Evolutionary conservation across 2,329 filamentous ascomycete genomes (phyloP).

Genomic region (Exophiala alcalophila): DNA sequence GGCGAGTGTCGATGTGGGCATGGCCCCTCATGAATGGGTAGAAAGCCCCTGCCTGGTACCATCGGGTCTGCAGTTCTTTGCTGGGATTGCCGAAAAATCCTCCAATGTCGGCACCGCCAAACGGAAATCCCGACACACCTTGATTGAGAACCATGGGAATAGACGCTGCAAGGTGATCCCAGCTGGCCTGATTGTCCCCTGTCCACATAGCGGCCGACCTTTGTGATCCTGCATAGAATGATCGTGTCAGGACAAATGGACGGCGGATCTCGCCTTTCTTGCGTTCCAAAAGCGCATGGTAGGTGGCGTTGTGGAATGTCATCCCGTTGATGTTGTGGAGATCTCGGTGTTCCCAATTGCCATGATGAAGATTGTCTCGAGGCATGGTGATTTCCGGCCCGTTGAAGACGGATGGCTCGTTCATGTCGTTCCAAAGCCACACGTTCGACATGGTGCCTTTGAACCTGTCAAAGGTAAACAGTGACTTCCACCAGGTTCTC

Average conservation of each 20-base stretch:
- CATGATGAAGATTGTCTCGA: conserved; percentile 92
- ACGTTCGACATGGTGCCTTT: conserved; percentile 81
- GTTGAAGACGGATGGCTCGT: conserved; percentile 98
- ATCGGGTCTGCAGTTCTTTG: conserved; percentile 84
- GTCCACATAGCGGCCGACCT: conserved; percentile 96
- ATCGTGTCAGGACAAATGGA: conserved; percentile 88
- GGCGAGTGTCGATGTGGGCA: conserved; percentile 92
- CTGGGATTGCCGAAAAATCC: conserved; percentile 98
- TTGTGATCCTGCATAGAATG: conserved; percentile 89
- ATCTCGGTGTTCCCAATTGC: conserved; percentile 93
- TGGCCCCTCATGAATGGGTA: conserved; percentile 98
- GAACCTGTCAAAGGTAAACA: conserved; percentile 87
- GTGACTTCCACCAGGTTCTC: conserved; percentile 81
- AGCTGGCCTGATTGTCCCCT: conserved; percentile 91
- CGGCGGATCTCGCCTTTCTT: conserved; percentile 81
- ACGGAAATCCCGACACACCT: conserved; percentile 89
- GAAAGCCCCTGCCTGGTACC: conserved; percentile 96
- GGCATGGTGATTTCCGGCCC: conserved; percentile 98
- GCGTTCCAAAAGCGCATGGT: conserved; percentile 75
- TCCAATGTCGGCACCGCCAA: conserved; percentile 91
- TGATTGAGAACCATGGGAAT: conserved; percentile 93
- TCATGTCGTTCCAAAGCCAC: conserved; percentile 99
- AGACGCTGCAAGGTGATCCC: conserved; percentile 84
- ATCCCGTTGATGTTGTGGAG: conserved; percentile 94
- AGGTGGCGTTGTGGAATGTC: conserved; percentile 93